Base-by-base conservation (phyloP, 1,284 basidiomycete species). In the Dichomitus squalens region DNA sequence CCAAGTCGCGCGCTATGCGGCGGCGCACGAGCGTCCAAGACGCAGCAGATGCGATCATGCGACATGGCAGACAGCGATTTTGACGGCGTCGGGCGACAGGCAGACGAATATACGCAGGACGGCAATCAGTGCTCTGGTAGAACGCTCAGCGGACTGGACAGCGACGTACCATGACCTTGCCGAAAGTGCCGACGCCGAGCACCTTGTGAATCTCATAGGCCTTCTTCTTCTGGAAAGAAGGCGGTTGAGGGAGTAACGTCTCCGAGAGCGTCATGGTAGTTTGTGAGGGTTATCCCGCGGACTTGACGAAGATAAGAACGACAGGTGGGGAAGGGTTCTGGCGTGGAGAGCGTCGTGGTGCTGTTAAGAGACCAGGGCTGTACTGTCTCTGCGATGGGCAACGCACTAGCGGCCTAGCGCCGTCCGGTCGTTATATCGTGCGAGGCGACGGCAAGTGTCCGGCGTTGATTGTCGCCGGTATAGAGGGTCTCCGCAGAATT, bases 191-290 rank as follows among this genome's bases (percentile, higher is more conserved):
- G 40, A 81, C 81, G 5, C 94, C 94, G 2, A 96, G 76, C 14
- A 87, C 79, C 35, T 88, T 80, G 54, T 90, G 86, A 1, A 90
- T 76, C 60, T 88, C 85, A 66, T 92, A 93, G 21, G 83, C 75
- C 70, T 88, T 90, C 79, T 95, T 95, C 81, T 95, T 95, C 66
- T 74, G 75, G 70, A 92, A 95, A 55, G 89, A 92, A 0, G 90
- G 79, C 1, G 93, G 93, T 68, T 95, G 93, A 0, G 88, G 83
- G 9, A 95, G 80, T 43, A 95, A 67, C 5, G 73, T 68, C 53
- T 81, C 79, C 56, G 73, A 73, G 44, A 79, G 60, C 6, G 76
- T 44, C 66, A 65, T 67, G 59, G 43, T 20, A 38, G 25, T 7
- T 50, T 27, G n/a, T 31, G n/a, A 12, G 9, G 4, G 14, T 27